Evolutionary conservation across 495 filamentous ascomycete species (phyloP).

Genomic region (Astrocystis sublimbata): DNA sequence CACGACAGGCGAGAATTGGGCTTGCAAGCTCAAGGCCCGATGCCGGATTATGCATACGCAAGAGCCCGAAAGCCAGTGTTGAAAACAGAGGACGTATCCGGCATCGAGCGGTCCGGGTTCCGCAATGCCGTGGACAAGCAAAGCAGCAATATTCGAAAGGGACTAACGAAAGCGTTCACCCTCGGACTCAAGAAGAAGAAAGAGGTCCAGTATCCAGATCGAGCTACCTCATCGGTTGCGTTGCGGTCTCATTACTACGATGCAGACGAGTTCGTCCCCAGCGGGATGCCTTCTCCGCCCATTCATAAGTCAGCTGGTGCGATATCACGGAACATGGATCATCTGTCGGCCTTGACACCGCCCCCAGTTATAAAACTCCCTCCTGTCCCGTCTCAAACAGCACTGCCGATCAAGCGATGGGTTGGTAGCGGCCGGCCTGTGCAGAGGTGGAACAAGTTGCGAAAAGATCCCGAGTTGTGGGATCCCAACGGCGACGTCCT

Average conservation of each 20-base stretch:
- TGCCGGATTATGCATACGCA: constrained; percentile 46
- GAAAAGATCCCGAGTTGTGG: constrained; percentile 64
- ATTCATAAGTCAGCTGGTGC: constrained; percentile 15
- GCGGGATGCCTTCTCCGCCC: constrained; percentile 24
- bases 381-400: constrained; percentile 30
- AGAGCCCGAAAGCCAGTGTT: constrained; percentile 45
- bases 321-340: constrained; percentile 35
- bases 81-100: constrained; percentile 49
- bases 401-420: constrained; percentile 52
- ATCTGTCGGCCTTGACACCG: constrained; percentile 31
- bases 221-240: constrained; percentile 40
- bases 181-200: constrained; percentile 50
- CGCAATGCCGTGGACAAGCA: constrained; percentile 54
- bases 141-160: constrained; percentile 53
- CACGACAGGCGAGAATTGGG: constrained; percentile 34
- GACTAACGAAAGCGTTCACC: constrained; percentile 47
- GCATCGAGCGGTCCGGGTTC: constrained; percentile 54
- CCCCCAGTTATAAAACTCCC: constrained; percentile 40
- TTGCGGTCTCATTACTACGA: constrained; percentile 34
- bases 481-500: constrained; percentile 62
- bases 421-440: constrained; percentile 46
- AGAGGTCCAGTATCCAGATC: constrained; percentile 23
- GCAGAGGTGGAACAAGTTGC: constrained; percentile 56
- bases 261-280: constrained; percentile 28
- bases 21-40: constrained; percentile 27